These are phyloP conservation scores for Ceratocystis papillata DNA, from an alignment of 2,329 filamentous ascomycete species.

Conservation along the genomic window DNA sequence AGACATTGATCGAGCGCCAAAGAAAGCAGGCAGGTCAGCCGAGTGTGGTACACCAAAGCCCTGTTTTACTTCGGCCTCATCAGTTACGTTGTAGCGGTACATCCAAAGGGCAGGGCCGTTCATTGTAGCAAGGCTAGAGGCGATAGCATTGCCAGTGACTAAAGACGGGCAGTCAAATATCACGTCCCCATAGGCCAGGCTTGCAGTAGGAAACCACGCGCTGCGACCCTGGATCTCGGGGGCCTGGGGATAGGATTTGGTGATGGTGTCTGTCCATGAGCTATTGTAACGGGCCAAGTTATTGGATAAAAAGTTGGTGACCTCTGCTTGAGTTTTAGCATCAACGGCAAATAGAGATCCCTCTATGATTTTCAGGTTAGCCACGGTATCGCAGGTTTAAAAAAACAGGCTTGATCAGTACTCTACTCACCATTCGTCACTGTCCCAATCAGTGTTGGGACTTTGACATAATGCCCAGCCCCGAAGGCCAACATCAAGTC, in stretches of 20 bases:
- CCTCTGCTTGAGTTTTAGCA: constrained; percentile 31
- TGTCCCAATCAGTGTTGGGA: constrained; percentile 39
- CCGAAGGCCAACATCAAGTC: constrained; percentile 35
- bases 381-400: neutral
- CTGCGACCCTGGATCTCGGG: constrained; percentile 33
- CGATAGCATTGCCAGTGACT: constrained; percentile 30
- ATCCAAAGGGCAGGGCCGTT: constrained; percentile 32
- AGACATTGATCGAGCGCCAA: constrained; percentile 34
- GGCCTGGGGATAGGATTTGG: constrained; percentile 34
- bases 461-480: constrained; percentile 34
- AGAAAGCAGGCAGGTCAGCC: constrained; percentile 40
- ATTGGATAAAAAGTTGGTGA: constrained; percentile 36
- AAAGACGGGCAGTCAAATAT: constrained; percentile 38
- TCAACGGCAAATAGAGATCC: constrained; percentile 38
- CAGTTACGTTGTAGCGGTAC: constrained; percentile 42
- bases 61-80: constrained; percentile 30
- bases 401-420: neutral
- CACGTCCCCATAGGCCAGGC: constrained; percentile 37
- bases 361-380: constrained; percentile 30
- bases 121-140: constrained; percentile 23
- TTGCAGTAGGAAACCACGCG: constrained; percentile 37
- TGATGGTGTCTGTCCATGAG: constrained; percentile 32
- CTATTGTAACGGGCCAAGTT: constrained; percentile 39
- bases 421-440: constrained; percentile 36
- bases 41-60: constrained; percentile 42